A percentile compares a stretch with the other conserved stretches of the same genome.
Conservation (phyloP, 2,329 filamentous ascomycete species). For the Trichophaea hybrida region DNA sequence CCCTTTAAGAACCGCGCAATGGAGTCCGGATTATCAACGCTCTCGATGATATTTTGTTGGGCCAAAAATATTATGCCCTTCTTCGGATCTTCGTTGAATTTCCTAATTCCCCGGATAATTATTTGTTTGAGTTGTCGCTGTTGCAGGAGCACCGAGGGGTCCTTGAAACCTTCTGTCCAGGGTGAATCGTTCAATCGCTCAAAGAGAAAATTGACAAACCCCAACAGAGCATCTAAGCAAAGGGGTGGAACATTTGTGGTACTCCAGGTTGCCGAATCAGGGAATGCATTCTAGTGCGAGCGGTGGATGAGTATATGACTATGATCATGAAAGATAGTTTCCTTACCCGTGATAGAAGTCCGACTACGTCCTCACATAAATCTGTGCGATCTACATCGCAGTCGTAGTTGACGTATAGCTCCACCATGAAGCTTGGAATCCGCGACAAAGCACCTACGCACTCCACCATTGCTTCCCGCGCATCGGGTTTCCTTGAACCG, state of each 20-base stretch:
- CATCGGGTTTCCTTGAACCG: conserved; percentile 80
- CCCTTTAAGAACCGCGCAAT: conserved; percentile 80
- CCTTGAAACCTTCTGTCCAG: conserved; percentile 48
- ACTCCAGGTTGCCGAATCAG: conserved; percentile 96
- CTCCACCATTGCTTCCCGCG: conserved; percentile 95
- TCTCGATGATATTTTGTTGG: conserved; percentile 69
- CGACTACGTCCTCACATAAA: conserved; percentile 89
- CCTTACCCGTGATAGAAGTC: conserved; percentile 56
- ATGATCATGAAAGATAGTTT: background rate
- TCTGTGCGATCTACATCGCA: conserved; percentile 85
- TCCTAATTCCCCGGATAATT: conserved; percentile 72
- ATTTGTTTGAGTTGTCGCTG: conserved; percentile 69
- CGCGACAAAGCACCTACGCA: conserved; percentile 80
- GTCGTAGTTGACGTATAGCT: conserved; percentile 96
- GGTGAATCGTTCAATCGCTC: conserved; percentile 66
- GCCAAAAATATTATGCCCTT: conserved; percentile 73
- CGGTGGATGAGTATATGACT: conserved; percentile 2
- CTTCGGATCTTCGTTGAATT: conserved; percentile 93
- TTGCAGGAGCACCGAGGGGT: conserved; percentile 49
- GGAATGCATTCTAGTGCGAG: conserved; percentile 56
- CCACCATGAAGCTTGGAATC: conserved; percentile 87
- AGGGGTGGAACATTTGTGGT: conserved; percentile 94
- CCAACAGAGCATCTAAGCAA: conserved; percentile 79
- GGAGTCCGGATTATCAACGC: conserved; percentile 56
- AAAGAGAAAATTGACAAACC: conserved; percentile 82